Base-by-base conservation (phyloP, 257 asterid species). In the Marsdenia floribunda region DNA sequence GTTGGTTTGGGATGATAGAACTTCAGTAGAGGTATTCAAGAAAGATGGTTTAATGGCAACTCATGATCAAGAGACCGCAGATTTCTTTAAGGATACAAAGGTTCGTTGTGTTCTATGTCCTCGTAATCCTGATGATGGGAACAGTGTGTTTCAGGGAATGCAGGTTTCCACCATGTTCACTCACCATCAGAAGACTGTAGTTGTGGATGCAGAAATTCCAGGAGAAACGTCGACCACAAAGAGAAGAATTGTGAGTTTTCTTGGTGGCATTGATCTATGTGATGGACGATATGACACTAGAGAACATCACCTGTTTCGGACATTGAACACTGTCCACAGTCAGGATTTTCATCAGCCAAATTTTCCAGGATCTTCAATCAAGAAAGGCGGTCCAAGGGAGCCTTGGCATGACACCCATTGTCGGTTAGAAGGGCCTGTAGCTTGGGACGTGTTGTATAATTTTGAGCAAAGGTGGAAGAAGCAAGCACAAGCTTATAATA, bases 401-500 rank as follows among this genome's bases (percentile, higher is more conserved):
- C 98, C 99, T 4, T 94, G 99, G 98, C 99, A 94, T 40, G 99
- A 94, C 54, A 81, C 90, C 52, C 98, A 94, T 46, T 92, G 96
- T 68, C 80, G 89, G 42, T 74, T 94, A 3, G 97, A 94, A 75
- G 98, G 98, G 2, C 97, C 97, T 0, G 93, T 82, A 3, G 97
- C 96, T 3, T 94, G 98, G 98, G 98, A 94, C 64, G 93, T 89
- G n/a, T 61, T 94, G 73, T 94, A 86, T 75, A 94, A 94, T 76
- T 94, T 94, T 38, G 97, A 94, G 75, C 98, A 94, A 70, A 86
- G 98, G 70, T 94, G 98, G 97, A 81, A 53, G 50, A 91, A 83
- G 75, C 97, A 91, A 69, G 93, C 80, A 0, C 93, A 92, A 29
- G 57, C 77, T 44, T 44, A 44, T 11, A 44, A 11, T 19, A 82